These are phyloP conservation scores for Leucosporidium creatinivorum DNA, from an alignment of 768 basidiomycete genomes.

Conservation along the genomic window DNA sequence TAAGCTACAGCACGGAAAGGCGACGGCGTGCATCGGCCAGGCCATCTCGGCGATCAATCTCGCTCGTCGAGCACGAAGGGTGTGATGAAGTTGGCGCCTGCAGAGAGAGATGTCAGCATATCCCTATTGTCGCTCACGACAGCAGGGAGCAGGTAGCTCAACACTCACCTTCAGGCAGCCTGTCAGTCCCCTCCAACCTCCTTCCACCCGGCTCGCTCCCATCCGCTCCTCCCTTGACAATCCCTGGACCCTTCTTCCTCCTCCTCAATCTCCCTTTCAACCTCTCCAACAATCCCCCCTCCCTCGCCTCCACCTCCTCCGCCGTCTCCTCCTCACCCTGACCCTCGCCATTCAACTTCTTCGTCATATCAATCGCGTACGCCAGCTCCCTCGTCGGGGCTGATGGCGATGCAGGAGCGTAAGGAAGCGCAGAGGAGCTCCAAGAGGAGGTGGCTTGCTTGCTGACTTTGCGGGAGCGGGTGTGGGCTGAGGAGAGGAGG, in stretches of 20 bases:
- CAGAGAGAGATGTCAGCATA: background rate
- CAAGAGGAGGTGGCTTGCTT: background rate
- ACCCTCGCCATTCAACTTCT: slow-evolving; percentile 13
- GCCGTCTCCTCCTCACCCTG: background rate
- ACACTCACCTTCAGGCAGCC: slow-evolving; percentile 21
- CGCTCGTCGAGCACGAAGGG: slow-evolving; percentile 10
- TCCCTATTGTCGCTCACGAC: too few species aligned
- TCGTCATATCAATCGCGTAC: slow-evolving; percentile 14
- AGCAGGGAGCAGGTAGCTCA: background rate
- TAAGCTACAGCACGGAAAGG: too few species aligned
- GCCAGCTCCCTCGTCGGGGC: background rate
- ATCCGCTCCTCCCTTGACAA: background rate
- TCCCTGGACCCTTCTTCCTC: slow-evolving; percentile 8
- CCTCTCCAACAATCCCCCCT: slow-evolving; percentile 11
- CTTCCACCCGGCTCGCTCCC: background rate
- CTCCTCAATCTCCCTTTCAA: slow-evolving; percentile 18
- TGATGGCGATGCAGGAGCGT: background rate
- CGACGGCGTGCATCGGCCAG: too few species aligned
- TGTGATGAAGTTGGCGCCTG: slow-evolving; percentile 25
- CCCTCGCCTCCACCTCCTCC: slow-evolving; percentile 5
- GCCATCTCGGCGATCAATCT: too few species aligned
- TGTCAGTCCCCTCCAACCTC: background rate
- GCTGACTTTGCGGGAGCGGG: background rate
- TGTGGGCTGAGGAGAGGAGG: slow-evolving; percentile 9
- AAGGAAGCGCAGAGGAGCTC: background rate